A percentile compares a stretch with the other conserved stretches of the same genome.
Conservation (phyloP, 2,329 filamentous ascomycete species). For the Calonectria pseudoreteaudii region DNA sequence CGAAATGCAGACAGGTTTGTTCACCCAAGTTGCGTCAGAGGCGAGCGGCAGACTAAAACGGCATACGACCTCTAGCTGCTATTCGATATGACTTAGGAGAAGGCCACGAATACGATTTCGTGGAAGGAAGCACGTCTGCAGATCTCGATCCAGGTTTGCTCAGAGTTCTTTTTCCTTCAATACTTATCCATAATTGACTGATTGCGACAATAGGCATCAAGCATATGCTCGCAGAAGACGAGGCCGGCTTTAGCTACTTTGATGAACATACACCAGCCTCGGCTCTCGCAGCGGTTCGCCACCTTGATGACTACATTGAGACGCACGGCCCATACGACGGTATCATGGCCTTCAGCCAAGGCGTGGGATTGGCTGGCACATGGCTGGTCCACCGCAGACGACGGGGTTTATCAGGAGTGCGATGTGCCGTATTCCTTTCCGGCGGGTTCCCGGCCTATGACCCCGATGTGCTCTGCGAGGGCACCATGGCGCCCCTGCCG, state of each 20-base stretch:
- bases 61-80: background rate
- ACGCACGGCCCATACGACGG: slow-evolving; percentile 1
- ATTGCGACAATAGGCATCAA: background rate
- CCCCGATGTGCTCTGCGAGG: background rate
- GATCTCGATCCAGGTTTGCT: background rate
- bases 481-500: background rate
- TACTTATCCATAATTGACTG: background rate
- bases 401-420: background rate
- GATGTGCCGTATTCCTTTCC: background rate
- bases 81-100: slow-evolving; percentile 1
- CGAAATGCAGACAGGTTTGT: slow-evolving; percentile 4
- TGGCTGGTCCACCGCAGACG: background rate
- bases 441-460: background rate
- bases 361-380: background rate
- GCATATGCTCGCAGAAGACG: background rate
- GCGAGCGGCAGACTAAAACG: background rate
- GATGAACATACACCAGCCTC: background rate
- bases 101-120: background rate
- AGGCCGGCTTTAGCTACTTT: slow-evolving; percentile 1
- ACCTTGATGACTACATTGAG: background rate
- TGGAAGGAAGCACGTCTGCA: slow-evolving; percentile 1
- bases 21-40: background rate
- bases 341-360: background rate
- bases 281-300: background rate
- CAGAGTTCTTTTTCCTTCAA: background rate